A percentile compares a stretch with the other conserved stretches of the same genome.
These are phyloP conservation scores for Piloderma croceum DNA, from an alignment of 768 basidiomycete genomes.

Conservation along the genomic window DNA sequence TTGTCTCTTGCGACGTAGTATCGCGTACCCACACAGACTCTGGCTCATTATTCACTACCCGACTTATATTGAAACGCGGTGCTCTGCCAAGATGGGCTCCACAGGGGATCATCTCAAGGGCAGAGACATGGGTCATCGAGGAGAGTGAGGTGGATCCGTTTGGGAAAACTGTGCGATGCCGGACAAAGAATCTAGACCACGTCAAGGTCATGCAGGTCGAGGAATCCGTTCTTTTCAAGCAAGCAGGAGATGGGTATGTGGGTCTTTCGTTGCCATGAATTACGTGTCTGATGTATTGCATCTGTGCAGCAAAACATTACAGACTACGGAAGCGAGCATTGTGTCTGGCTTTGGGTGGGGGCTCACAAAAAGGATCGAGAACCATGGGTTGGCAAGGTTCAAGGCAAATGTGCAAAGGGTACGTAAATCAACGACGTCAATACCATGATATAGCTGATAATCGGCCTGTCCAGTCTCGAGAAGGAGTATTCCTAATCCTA, in stretches of 20 bases:
- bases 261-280: not conserved
- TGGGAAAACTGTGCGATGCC: conserved; percentile 68
- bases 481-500: conserved; percentile 81
- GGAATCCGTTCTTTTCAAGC: conserved; percentile 70
- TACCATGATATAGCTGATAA: conserved; percentile 3
- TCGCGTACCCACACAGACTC: conserved; percentile 68
- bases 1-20: conserved; percentile 93
- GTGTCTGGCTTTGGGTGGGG: conserved; percentile 91
- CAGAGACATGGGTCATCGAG: conserved; percentile 93
- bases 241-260: conserved; percentile 64
- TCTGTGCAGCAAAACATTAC: conserved; percentile 61
- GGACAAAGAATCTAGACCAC: conserved; percentile 88
- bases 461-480: conserved; percentile 56
- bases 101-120: conserved; percentile 70
- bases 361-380: conserved; percentile 81
- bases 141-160: conserved; percentile 90
- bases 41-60: conserved; percentile 77
- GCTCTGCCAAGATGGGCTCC: conserved; percentile 91
- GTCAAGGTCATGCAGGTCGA: conserved; percentile 92
- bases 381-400: conserved; percentile 76
- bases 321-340: conserved; percentile 82
- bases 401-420: conserved; percentile 85
- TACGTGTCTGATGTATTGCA: conserved; percentile 1
- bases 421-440: conserved; percentile 21
- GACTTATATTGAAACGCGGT: conserved; percentile 89